Percentiles rank a stretch among this genome's conserved stretches.
Conservation (phyloP, 2,329 filamentous ascomycete genomes). For the Septoria petroselini region DNA sequence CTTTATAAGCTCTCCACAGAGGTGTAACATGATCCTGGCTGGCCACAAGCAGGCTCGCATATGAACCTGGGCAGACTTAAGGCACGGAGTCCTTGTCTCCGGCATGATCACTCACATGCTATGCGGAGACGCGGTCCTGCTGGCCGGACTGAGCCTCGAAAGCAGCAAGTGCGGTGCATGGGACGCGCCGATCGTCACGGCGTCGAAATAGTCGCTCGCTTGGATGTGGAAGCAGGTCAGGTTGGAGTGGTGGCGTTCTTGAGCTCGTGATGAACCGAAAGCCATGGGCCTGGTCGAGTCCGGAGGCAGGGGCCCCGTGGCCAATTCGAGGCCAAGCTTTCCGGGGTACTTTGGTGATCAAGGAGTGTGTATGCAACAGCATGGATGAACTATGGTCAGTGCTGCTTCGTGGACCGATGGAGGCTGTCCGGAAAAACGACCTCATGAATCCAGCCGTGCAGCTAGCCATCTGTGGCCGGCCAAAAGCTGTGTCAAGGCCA, state of each 20-base stretch:
- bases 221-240: slow-evolving; percentile 1
- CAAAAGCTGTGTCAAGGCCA: not conserved
- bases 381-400: not conserved
- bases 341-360: slow-evolving; percentile 5
- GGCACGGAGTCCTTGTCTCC: slow-evolving; percentile 12
- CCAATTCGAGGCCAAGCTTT: slow-evolving; percentile 11
- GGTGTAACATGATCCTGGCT: slow-evolving; percentile 1
- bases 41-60: not conserved
- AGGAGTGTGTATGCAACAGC: not conserved
- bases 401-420: not conserved
- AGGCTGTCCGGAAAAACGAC: slow-evolving; percentile 1
- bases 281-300: slow-evolving; percentile 8
- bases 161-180: not conserved
- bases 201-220: slow-evolving; percentile 1
- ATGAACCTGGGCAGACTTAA: slow-evolving; percentile 7
- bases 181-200: not conserved
- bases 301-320: slow-evolving; percentile 13
- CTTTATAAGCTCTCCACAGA: slow-evolving; percentile 13
- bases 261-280: slow-evolving; percentile 4
- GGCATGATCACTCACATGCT: slow-evolving; percentile 2
- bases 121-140: slow-evolving; percentile 15
- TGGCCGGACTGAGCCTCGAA: slow-evolving; percentile 1
- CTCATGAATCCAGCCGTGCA: not conserved
- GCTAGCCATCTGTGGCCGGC: not conserved
- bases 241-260: slow-evolving; percentile 11